These are phyloP conservation scores for Chenopodium berlandieri DNA, from an alignment of 148 eudicot species.

Conservation along the genomic window DNA sequence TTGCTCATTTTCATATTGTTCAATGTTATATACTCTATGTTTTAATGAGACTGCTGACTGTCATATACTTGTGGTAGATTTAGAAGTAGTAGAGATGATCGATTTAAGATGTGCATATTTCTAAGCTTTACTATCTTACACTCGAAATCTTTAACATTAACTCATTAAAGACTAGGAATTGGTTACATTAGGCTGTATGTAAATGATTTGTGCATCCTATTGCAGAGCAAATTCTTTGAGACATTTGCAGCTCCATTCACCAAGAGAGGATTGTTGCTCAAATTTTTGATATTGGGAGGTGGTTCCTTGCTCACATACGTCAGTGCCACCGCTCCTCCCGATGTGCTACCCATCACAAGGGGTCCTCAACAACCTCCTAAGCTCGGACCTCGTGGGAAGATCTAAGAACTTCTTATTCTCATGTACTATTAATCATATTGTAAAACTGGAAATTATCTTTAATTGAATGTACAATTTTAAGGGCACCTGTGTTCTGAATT, in stretches of 20 bases:
- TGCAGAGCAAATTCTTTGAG: slow-evolving; percentile 99
- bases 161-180: neutral
- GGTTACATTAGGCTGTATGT: neutral
- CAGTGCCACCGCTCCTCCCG: slow-evolving; percentile 74
- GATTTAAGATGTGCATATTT: neutral
- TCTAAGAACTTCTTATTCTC: slow-evolving; percentile 36
- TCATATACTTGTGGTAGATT: neutral
- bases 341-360: slow-evolving; percentile 76
- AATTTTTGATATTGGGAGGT: slow-evolving; percentile 89
- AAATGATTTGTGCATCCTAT: neutral
- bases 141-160: too few species aligned
- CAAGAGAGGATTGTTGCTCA: slow-evolving; percentile 95
- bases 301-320: slow-evolving; percentile 77
- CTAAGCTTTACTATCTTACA: neutral
- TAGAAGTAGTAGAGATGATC: neutral
- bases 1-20: too few species aligned
- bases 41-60: too few species aligned
- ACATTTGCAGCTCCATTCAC: slow-evolving; percentile 99
- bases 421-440: slow-evolving; percentile 11
- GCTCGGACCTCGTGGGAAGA: slow-evolving; percentile 90
- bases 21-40: too few species aligned
- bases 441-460: slow-evolving; percentile 11
- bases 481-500: neutral
- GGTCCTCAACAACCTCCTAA: slow-evolving; percentile 98
- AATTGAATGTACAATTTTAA: slow-evolving; percentile 33